Evolutionary conservation across 257 asterid genomes (phyloP), one percentile per base, ranked within the genome.

Genomic region (Solanum clarkiae): DNA sequence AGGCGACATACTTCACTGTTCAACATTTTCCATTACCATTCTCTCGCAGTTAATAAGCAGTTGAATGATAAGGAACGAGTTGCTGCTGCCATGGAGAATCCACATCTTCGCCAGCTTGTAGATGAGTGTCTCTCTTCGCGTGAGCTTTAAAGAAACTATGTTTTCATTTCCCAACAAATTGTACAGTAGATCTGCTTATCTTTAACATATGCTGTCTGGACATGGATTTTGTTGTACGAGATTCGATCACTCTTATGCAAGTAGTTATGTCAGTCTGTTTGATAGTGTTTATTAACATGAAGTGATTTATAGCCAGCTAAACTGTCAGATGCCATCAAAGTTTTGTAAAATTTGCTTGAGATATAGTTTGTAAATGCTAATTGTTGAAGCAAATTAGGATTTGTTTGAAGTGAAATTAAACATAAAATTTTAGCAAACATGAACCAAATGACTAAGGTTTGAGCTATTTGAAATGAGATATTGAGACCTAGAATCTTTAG

Each of bases 11-110:
- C 11, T 45, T 74, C 57, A 74, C n/a, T 45, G 32, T 15, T 66
- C 10, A 36, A 20, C 40, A 45, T 24, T 47, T 77, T 22, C 3
- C 26, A 9, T 62, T 63, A 57, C 24, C 45, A 56, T 74, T 84
- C 57, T 77, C 77, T 29, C 83, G 91, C 94, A 94, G 98, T 95
- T 42, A 94, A 95, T 80, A 95, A 95, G 91, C 99, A 94, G 94
- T 80, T 95, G 72, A 95, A 93, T 84, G 99, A 95, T 84, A 95
- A 94, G 90, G 99, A 95, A 87, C 93, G 99, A 86, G 93, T 94
- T 79, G 98, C 97, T 85, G 98, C 99, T 44, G 99, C 98, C 7
- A 83, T 93, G 88, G 98, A 95, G 93, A 95, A 90, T 87, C 99
- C 99, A 12, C 93, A 95, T 87, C 96, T 95, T 86, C 97, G 97